Base-by-base conservation (phyloP, 73 alveolate species). In the Paramecium caudatum region DNA sequence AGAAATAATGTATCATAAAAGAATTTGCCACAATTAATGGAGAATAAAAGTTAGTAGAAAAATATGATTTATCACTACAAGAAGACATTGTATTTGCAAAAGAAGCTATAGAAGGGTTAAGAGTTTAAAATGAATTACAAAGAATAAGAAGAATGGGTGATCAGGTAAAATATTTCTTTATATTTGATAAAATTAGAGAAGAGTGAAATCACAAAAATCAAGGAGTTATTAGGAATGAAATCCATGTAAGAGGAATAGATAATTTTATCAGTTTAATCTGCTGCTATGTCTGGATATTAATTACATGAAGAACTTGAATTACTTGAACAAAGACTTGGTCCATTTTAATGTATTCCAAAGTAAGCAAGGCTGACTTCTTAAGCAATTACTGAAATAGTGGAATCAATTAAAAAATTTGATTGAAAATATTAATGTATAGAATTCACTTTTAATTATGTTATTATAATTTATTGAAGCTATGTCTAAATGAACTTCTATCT, bases 401-500 rank as follows among this genome's bases (percentile, higher is more conserved):
- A n/a, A n/a, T n/a, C n/a, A n/a, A n/a, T n/a, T n/a, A n/a, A n/a
- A n/a, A n/a, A n/a, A n/a, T n/a, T n/a, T n/a, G n/a, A n/a, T n/a
- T n/a, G n/a, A n/a, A n/a, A n/a, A n/a, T n/a, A n/a, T n/a, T n/a
- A n/a, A n/a, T n/a, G n/a, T n/a, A n/a, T n/a, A n/a, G n/a, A n/a
- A n/a, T n/a, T n/a, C n/a, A n/a, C n/a, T n/a, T n/a, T n/a, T n/a
- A n/a, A n/a, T n/a, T n/a, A n/a, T n/a, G n/a, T n/a, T n/a, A n/a
- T n/a, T n/a, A n/a, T n/a, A n/a, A 55, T 55, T 55, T 55, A 23
- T 55, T 55, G 30, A 55, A 55, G n/a, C 80, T 55, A 6, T 10
- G 0, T 55, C n/a, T 55, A 55, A 55, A 55, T 27, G 80, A 55
- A 55, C 80, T 55, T 21, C 45, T 55, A 55, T 55, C 80, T 3